Base-by-base conservation (phyloP, 2,329 filamentous ascomycete species). In the Epichloe hybrida region DNA sequence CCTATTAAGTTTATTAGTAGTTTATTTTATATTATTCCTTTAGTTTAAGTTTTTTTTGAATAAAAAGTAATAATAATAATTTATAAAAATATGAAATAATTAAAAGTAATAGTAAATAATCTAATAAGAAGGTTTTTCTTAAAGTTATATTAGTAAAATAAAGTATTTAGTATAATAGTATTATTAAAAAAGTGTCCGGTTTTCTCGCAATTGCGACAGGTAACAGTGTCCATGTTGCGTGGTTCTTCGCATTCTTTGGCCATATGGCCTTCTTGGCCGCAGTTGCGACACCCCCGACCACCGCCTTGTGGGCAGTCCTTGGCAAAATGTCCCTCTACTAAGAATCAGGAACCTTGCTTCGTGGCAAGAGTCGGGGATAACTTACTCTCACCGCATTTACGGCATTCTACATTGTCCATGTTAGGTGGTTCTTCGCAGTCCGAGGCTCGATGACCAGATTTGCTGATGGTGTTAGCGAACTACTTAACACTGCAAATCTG, bases 251-350 rank as follows among this genome's bases (percentile, higher is more conserved):
- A 80, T 4, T 79, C 74, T 17, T 68, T 69, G 54, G 69, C 64
- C 42, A 72, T 69, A 54, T 86, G 81, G 5, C 80, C 82, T 49
- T 80, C 76, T 40, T 76, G 64, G 20, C 80, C 80, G 56, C 83
- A 86, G 66, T 85, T 86, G 59, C 73, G 72, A 62, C 78, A 81
- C 31, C 64, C 70, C 61, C 72, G 62, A 56, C 71, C 71, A 62
- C 74, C 76, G 51, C 73, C 80, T 62, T 80, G 69, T 31, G 83
- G 80, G 60, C 82, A 86, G 59, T 85, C 81, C 40, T 72, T 72
- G 36, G 75, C 72, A 58, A 80, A 80, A 58, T 86, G 82, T 3
- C 82, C 81, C 50, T 66, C 73, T 82, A 50, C 17, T 31, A 7
- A 41, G 37, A 27, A 49, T 54, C 20, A 56, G 39, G 42, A 49